Base-by-base conservation (phyloP, 2,329 filamentous ascomycete genomes). In the Monilinia vaccinii-corymbosi region DNA sequence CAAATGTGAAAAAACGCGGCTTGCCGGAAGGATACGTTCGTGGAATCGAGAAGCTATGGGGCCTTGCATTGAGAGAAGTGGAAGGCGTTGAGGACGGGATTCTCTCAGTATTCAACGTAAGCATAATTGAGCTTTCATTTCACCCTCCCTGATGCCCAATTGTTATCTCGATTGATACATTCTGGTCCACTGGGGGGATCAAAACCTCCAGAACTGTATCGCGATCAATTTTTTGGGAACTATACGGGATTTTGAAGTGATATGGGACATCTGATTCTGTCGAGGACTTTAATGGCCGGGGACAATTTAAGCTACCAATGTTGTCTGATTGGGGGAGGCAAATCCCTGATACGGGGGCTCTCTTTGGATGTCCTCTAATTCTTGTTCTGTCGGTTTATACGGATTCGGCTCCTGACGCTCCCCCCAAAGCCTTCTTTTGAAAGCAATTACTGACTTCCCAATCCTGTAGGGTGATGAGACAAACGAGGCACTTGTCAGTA, bases 11-110 rank as follows among this genome's bases (percentile, higher is more conserved):
- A 73, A 91, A 91, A 71, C 79, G 88, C 64, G 88, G 89, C 4
- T 83, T 92, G 13, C 88, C 88, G 67, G 88, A 88, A n/a, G 88
- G 89, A 18, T 91, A 91, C 69, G 86, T 92, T 58, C 81, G 87
- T 38, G 87, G 86, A 0, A 76, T 92, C 21, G 88, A 92, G 65
- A 71, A 83, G 55, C 75, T 81, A 18, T 76, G 82, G 70, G 81
- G 80, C 13, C 76, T 81, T 67, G 73, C 80, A 1, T 81, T 84
- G 63, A 73, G 75, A 58, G 77, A 77, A 44, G 76, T 78, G 31
- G 72, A 77, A 21, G 76, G 75, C 7, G 75, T 76, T 44, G 80
- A 82, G 67, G 72, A 75, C 60, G 72, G 74, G 46, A 75, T 83
- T 55, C 75, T 78, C 14, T 70, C 72, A 4, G 71, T 79, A 59